Evolutionary conservation across 257 asterid genomes (phyloP).

Genomic region (Solanum neorickii): DNA sequence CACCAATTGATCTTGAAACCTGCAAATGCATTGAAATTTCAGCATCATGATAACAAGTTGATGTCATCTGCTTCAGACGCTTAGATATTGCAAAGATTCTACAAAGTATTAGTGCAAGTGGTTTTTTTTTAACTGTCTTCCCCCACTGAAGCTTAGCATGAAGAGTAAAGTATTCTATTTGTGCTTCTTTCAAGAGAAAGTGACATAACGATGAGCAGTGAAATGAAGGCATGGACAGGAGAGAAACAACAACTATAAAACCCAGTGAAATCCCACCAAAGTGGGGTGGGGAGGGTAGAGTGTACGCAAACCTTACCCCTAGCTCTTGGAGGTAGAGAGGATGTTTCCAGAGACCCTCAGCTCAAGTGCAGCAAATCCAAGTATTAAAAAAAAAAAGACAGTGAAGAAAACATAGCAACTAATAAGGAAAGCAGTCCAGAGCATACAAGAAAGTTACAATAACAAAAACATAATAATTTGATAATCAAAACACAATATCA

Average conservation of each 20-base stretch:
- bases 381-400: neutral
- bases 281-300: neutral
- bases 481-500: neutral
- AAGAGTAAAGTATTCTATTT: neutral
- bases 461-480: neutral
- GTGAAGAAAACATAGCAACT: neutral
- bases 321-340: neutral
- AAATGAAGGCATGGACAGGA: neutral
- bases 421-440: neutral
- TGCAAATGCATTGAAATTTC: constrained; percentile 9
- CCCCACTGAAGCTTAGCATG: neutral
- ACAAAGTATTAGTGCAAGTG: neutral
- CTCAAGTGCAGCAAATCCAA: neutral
- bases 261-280: neutral
- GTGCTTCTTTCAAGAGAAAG: neutral
- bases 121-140: neutral
- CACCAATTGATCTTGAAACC: constrained; percentile 83
- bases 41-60: neutral
- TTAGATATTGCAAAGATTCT: neutral
- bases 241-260: neutral
- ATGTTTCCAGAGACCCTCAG: neutral
- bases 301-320: neutral
- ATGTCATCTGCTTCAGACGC: neutral
- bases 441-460: neutral
- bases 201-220: neutral